Evolutionary conservation across 2,329 filamentous ascomycete genomes (phyloP).

Genomic region (Ceratocystis albifundus): DNA sequence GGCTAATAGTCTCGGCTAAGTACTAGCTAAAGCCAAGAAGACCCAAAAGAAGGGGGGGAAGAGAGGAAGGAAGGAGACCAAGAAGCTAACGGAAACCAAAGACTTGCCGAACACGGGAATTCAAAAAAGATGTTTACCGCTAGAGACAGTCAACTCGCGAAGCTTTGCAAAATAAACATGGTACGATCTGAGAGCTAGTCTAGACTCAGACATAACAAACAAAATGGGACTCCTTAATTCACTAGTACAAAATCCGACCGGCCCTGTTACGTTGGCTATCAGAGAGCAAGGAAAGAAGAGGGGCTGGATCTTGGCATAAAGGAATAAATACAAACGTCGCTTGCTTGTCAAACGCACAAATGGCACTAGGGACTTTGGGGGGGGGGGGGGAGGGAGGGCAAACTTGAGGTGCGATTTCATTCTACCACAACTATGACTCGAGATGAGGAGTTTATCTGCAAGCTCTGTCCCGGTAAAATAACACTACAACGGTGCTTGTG

Average conservation of each 20-base stretch:
- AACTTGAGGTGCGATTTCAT: background rate
- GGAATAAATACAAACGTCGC: background rate
- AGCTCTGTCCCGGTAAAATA: background rate
- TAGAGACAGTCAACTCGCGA: too few relatives aligned
- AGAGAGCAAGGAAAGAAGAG: background rate
- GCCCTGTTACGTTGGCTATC: background rate
- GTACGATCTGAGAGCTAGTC: too few relatives aligned
- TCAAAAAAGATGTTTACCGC: background rate
- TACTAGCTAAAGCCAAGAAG: background rate
- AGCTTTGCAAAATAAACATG: too few relatives aligned
- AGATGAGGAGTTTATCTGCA: background rate
- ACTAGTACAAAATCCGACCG: background rate
- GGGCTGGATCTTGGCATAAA: conserved; percentile 5
- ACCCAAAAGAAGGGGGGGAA: background rate
- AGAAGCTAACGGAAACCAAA: background rate
- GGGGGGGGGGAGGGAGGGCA: too few relatives aligned
- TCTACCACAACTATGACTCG: background rate
- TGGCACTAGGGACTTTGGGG: background rate
- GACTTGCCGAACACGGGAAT: conserved; percentile 5
- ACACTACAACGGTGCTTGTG: too few relatives aligned
- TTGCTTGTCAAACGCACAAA: background rate
- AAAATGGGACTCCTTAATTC: too few relatives aligned
- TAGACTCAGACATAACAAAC: too few relatives aligned
- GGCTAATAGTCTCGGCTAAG: conserved; percentile 3
- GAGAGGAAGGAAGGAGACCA: background rate